Evolutionary conservation across 2,329 filamentous ascomycete genomes (phyloP), one percentile per base, ranked within the genome.

Genomic region (Xylaria hypoxylon): DNA sequence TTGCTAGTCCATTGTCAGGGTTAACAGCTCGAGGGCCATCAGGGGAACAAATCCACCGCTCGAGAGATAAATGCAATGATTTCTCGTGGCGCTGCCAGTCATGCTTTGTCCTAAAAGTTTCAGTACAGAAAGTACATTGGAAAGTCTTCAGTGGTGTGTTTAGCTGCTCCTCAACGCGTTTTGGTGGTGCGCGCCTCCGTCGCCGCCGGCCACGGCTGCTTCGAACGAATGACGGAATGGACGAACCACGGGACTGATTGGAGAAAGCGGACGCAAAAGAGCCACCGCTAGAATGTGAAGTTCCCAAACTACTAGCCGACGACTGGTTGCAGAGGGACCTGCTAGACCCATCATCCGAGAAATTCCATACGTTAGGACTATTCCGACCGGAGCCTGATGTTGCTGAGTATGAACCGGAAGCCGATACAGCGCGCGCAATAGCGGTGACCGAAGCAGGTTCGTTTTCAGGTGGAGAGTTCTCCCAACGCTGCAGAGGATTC

Each of bases 71-170:
- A 75, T 86, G 90, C 69, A 89, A 80, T 57, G 88, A 89, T 71
- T 90, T 90, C 73, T 93, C 90, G 75, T 92, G 90, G 65, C 90
- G 82, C 72, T 90, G 87, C 88, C 88, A 90, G 77, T 90, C 88
- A 72, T 90, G 87, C 75, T 90, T 90, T 3, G 88, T 90, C 70
- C 87, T 82, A 77, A 90, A 90, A 0, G 87, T 89, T 70, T 90
- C 87, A 6, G 88, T 90, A 76, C 88, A 90, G 81, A 90, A 90
- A 68, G 88, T 90, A 76, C 88, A 90, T 76, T 90, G 88, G 77
- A 86, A 89, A 2, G 86, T 87, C 73, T 87, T 87, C 64, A 84
- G 79, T 2, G 84, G 85, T 3, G 79, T 78, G 11, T 72, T 71
- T 2, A 85, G 76, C 7, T 75, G 76, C 15, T 82, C 80, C 1